Conservation (phyloP, 495 filamentous ascomycete genomes). For the Annulohypoxylon maeteangense region DNA sequence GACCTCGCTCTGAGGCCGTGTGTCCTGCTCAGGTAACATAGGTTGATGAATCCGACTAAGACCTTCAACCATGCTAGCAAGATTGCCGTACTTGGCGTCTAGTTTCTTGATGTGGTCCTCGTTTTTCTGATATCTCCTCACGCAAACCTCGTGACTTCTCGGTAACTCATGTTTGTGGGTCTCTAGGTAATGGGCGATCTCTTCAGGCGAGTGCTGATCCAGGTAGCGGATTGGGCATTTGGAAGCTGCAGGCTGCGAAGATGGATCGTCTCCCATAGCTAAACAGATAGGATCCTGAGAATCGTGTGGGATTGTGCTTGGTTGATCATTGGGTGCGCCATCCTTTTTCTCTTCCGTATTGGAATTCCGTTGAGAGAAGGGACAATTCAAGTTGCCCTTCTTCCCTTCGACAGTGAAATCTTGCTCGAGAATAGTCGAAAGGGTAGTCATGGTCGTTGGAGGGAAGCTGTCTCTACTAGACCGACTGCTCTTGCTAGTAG, state of each 20-base stretch:
- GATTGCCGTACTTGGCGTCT: constrained; percentile 89
- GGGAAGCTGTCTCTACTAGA: constrained; percentile 55
- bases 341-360: constrained; percentile 41
- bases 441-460: constrained; percentile 57
- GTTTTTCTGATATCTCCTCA: constrained; percentile 85
- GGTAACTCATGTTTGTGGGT: constrained; percentile 93
- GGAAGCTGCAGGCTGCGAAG: constrained; percentile 63
- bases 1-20: constrained; percentile 56
- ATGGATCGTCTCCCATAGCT: constrained; percentile 64
- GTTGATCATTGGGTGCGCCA: constrained; percentile 3
- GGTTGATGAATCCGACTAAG: constrained; percentile 84
- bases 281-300: constrained; percentile 69
- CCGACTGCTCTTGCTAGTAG: constrained; percentile 50
- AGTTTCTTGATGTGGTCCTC: constrained; percentile 82
- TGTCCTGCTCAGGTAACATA: constrained; percentile 72
- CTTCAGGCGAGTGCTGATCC: constrained; percentile 89
- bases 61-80: constrained; percentile 90
- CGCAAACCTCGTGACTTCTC: constrained; percentile 88
- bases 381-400: constrained; percentile 69
- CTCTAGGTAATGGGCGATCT: constrained; percentile 89
- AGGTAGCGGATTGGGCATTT: constrained; percentile 91
- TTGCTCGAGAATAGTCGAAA: constrained; percentile 68
- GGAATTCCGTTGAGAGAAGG: constrained; percentile 58
- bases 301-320: constrained; percentile 51
- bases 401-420: constrained; percentile 73